Evolutionary conservation across 2,329 filamentous ascomycete species (phyloP).

Genomic region (Trichoderma lentiforme): DNA sequence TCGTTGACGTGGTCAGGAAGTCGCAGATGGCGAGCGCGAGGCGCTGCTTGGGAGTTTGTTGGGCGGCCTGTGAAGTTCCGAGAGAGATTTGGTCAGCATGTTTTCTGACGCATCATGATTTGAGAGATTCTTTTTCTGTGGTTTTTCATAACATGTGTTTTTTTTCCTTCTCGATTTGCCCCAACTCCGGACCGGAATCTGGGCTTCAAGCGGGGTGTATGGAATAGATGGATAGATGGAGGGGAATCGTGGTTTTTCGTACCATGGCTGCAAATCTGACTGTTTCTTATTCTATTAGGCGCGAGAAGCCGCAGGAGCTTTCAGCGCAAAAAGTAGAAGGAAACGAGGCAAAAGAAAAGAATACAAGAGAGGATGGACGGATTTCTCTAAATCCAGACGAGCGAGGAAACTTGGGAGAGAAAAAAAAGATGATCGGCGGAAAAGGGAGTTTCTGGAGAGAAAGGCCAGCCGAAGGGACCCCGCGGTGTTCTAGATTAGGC

Average conservation of each 20-base stretch:
- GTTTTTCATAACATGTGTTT: background rate
- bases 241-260: background rate
- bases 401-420: background rate
- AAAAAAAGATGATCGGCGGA: background rate
- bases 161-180: background rate
- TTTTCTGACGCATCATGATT: background rate
- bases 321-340: background rate
- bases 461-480: background rate
- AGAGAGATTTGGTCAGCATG: background rate
- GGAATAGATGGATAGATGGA: background rate
- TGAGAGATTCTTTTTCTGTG: background rate
- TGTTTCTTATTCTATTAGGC: background rate
- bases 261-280: background rate
- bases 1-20: constrained; percentile 80
- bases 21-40: constrained; percentile 96
- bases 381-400: background rate
- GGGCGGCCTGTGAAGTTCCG: constrained; percentile 29
- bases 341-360: background rate
- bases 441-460: background rate
- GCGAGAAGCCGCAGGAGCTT: constrained; percentile 4
- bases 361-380: background rate
- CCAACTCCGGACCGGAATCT: background rate
- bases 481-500: background rate
- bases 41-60: constrained; percentile 64
- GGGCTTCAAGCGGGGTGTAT: background rate